Evolutionary conservation across 1,284 basidiomycete genomes (phyloP).

Genomic region (Xanthoconium separans): DNA sequence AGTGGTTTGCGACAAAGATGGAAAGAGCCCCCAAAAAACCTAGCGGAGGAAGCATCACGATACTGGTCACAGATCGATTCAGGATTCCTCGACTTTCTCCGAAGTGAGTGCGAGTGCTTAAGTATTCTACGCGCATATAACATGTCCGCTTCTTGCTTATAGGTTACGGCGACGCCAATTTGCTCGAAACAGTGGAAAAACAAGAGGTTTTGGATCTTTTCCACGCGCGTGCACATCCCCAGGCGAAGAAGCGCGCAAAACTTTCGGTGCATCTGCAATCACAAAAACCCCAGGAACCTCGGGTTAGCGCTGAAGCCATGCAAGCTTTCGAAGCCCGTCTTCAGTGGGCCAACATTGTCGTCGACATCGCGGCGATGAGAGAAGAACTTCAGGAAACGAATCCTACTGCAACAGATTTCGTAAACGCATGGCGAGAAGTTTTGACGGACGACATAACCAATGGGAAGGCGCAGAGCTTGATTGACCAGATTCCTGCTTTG

Average conservation of each 20-base stretch:
- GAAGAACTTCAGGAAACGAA: constrained; percentile 44
- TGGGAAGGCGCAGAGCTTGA: constrained; percentile 48
- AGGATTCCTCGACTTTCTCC: constrained; percentile 67
- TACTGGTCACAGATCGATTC: constrained; percentile 74
- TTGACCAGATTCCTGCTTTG: constrained; percentile 48
- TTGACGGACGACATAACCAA: constrained; percentile 44
- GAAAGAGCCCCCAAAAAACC: constrained; percentile 75
- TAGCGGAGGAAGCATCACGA: constrained; percentile 58
- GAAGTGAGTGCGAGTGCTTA: constrained; percentile 43
- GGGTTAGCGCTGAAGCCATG: constrained; percentile 67
- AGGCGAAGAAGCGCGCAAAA: constrained; percentile 70
- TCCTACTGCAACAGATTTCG: constrained; percentile 50
- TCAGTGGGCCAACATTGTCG: constrained; percentile 47
- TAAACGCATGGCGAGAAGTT: constrained; percentile 54
- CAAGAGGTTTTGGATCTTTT: constrained; percentile 80
- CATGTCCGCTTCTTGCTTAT: background rate
- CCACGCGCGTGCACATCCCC: constrained; percentile 68
- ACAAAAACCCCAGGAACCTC: constrained; percentile 56
- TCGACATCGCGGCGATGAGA: constrained; percentile 51
- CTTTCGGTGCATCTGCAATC: constrained; percentile 81
- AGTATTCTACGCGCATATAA: background rate
- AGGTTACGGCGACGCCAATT: constrained; percentile 27
- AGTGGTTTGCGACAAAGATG: constrained; percentile 60
- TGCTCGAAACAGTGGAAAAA: constrained; percentile 55
- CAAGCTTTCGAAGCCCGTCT: constrained; percentile 62